phyloP scores from a whole-genome alignment of 108 stramenopile species.

The Pseudonitzschia delicatissima region DNA sequence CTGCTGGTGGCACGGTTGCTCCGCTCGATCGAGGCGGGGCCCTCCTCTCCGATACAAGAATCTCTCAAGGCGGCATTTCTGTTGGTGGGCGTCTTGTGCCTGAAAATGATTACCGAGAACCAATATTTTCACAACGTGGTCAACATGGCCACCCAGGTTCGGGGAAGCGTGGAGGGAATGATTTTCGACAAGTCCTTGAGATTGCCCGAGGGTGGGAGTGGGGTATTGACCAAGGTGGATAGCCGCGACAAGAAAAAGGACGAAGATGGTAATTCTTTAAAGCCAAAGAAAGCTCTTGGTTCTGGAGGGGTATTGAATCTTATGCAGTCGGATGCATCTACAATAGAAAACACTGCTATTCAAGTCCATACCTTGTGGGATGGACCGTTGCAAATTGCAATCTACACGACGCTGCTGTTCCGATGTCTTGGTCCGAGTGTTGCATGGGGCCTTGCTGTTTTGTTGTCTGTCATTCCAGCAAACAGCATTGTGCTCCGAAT shows the following conservation, averaged over 20 bases:
- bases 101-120: slow-evolving; percentile 89
- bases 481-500: slow-evolving; percentile 61
- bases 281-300: slow-evolving; percentile 32
- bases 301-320: slow-evolving; percentile 78
- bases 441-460: slow-evolving; percentile 57
- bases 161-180: slow-evolving; percentile 65
- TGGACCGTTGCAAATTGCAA: slow-evolving; percentile 57
- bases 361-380: slow-evolving; percentile 90
- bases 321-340: slow-evolving; percentile 84
- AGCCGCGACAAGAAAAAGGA: slow-evolving; percentile 6
- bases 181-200: slow-evolving; percentile 84
- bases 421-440: slow-evolving; percentile 57
- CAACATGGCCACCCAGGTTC: slow-evolving; percentile 62
- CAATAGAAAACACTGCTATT: slow-evolving; percentile 70
- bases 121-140: slow-evolving; percentile 83
- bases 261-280: not conserved
- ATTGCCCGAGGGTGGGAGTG: slow-evolving; percentile 55
- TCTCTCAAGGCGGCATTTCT: slow-evolving; percentile 46
- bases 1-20: slow-evolving; percentile 67
- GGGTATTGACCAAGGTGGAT: slow-evolving; percentile 23
- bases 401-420: slow-evolving; percentile 63
- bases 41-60: slow-evolving; percentile 25
- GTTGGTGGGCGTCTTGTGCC: slow-evolving; percentile 46
- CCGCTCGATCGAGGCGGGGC: slow-evolving; percentile 61
- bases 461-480: slow-evolving; percentile 68